These are phyloP conservation scores for Pouteria campechiana DNA, from an alignment of 179 eudicot species.

Conservation along the genomic window DNA sequence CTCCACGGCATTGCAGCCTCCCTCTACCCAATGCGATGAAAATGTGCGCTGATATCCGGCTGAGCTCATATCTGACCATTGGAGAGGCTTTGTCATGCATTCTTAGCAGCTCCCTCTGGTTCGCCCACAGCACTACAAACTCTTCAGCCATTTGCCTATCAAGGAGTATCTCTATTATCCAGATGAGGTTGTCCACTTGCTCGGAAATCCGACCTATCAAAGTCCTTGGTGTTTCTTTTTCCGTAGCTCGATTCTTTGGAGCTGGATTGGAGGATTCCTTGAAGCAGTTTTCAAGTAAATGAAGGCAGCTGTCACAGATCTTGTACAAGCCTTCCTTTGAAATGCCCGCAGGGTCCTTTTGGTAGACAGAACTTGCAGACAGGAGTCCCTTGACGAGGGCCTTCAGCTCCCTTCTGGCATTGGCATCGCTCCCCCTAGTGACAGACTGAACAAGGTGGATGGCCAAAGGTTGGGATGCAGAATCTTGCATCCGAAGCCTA, in stretches of 20 bases:
- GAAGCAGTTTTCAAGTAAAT: constrained; percentile 34
- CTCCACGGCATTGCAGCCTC: constrained; percentile 57
- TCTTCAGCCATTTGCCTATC: constrained; percentile 84
- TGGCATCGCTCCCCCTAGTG: constrained; percentile 40
- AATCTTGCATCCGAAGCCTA: constrained; percentile 38
- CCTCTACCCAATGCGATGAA: constrained; percentile 79
- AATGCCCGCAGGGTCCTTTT: constrained; percentile 47
- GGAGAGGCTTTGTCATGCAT: constrained; percentile 56
- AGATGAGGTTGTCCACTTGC: constrained; percentile 81
- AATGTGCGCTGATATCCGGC: constrained; percentile 68
- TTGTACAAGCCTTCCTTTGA: constrained; percentile 57
- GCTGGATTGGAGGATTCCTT: constrained; percentile 32
- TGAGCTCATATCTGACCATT: constrained; percentile 81
- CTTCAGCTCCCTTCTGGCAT: constrained; percentile 77
- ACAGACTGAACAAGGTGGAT: constrained; percentile 59
- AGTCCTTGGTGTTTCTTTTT: constrained; percentile 31
- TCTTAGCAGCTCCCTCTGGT: constrained; percentile 39
- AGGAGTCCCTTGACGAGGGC: constrained; percentile 72
- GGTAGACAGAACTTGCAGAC: constrained; percentile 64
- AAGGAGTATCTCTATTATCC: constrained; percentile 70
- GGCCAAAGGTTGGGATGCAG: constrained; percentile 34
- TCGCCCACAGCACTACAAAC: constrained; percentile 68
- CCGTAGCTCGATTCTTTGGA: constrained; percentile 6
- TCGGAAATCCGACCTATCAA: constrained; percentile 54
- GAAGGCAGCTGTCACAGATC: constrained; percentile 44